Base-by-base conservation (phyloP, 495 filamentous ascomycete species). In the Podospora pseudoanserina region DNA sequence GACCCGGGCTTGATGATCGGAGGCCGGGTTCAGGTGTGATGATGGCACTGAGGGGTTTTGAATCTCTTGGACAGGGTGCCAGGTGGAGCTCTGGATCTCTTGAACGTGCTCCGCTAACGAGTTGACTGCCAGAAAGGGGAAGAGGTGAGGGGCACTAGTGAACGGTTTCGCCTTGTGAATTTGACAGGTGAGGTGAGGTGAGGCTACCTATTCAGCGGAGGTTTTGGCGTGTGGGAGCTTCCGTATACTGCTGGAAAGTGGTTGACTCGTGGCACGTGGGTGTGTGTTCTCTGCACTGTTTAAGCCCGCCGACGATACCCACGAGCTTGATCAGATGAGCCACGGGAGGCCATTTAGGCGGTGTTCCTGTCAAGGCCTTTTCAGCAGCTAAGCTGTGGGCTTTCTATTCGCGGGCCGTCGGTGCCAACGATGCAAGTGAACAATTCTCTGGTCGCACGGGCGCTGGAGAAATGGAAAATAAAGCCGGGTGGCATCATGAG, bases 401-500 rank as follows among this genome's bases (percentile, higher is more conserved):
- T 63, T 63, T 30, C 30, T 61, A 32, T 61, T 34, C 23, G 67
- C 61, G 32, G 66, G 59, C 66, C 64, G 65, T 64, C 59, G 60
- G 44, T 67, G 69, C 65, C 57, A 18, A 57, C 54, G 54, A 5
- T 57, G 34, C 34, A 39, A 5, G 34, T 39, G 34, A 49, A 49
- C 39, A 7, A 49, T 49, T 5, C 5, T 49, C 39, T 49, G 39
- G 39, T 49, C 2, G 44, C 30, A 65, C 56, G n/a, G 58, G 66
- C 66, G 11, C 55, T 16, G 56, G 19, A 60, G 56, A 64, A 67
- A 27, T 32, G 34, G 64, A 60, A 16, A 44, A 32, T 65, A 64
- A 65, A 59, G 26, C 32, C 62, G 61, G 67, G 28, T n/a, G 18
- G 39, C 39, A 49, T 71, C 68, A 69, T 70, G 65, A 70, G 27